Base-by-base conservation (phyloP, 2,329 filamentous ascomycete genomes). In the Epichloe typhina region DNA sequence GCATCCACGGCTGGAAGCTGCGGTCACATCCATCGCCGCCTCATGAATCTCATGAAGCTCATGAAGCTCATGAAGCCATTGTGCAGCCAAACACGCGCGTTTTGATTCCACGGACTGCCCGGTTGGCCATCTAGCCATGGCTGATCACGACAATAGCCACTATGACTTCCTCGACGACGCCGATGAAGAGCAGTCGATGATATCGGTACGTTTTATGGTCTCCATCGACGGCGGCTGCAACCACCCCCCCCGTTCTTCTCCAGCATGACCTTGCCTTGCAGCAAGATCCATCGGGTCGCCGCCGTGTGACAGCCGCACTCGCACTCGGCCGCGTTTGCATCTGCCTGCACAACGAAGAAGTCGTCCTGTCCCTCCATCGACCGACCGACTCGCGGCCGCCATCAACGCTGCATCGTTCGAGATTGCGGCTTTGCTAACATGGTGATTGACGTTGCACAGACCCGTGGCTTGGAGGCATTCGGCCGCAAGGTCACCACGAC, bases 401-500 rank as follows among this genome's bases (percentile, higher is more conserved):
- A 40, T 5, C 21, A 13, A 15, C 26, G 3, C 43, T 52, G 35
- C 35, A 21, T 46, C 49, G 19, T 47, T 11, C 21, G 26, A 12
- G 23, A n/a, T 33, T 38, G 13, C 33, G 13, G 26, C 41, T 44
- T 38, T 57, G 52, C 50, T 53, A 51, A 53, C 50, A 50, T 47
- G 50, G 46, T 41, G n/a, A 17, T 31, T 5, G 53, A 52, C 54
- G 42, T 37, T 52, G 55, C 46, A 47, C 61, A 95, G 89, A 82
- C 88, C 50, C 85, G 88, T 61, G 87, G 93, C 57, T 73, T 97
- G 60, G 90, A 96, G 71, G 86, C 88, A 50, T 96, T 98, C 69
- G 82, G 89, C 58, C 83, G 91, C 64, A 98, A 96, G 70, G 89
- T 97, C 55, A 93, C 90, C 33, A 88, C 88, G 31, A 97, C 93